Conservation (phyloP, 192 early-diverging fungal species). For the Phycomyces nitens region DNA sequence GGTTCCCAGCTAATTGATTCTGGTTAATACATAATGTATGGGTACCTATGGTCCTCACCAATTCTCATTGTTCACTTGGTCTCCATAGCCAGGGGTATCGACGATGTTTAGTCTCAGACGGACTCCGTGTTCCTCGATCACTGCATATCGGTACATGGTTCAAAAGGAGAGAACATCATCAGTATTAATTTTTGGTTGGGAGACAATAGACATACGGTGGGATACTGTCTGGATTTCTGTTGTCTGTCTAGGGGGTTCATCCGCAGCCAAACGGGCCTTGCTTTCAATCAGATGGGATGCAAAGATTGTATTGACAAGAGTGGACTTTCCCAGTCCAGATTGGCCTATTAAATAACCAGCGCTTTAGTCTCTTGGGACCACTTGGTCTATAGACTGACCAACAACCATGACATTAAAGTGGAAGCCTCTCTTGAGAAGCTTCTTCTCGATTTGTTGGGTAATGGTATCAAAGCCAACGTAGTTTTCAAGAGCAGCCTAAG, state of each 20-base stretch:
- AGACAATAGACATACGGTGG: constrained; percentile 59
- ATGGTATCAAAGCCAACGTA: constrained; percentile 98
- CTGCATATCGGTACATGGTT: constrained; percentile 37
- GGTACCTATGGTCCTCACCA: constrained; percentile 54
- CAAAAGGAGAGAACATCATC: constrained; percentile 1
- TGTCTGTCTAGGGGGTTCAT: constrained; percentile 86
- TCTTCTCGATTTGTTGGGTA: constrained; percentile 94
- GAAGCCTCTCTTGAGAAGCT: constrained; percentile 94
- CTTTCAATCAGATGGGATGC: constrained; percentile 91
- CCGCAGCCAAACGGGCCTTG: constrained; percentile 77
- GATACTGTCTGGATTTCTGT: constrained; percentile 91
- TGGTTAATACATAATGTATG: neutral
- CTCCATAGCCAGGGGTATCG: constrained; percentile 96
- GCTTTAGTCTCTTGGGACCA: no score
- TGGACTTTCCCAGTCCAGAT: constrained; percentile 95
- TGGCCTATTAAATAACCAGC: constrained; percentile 63
- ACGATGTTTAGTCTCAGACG: constrained; percentile 90
- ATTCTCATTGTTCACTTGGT: constrained; percentile 98
- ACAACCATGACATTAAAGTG: constrained; percentile 97
- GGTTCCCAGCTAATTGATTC: constrained; percentile 78
- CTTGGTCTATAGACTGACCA: constrained; percentile 66
- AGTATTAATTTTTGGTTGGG: neutral
- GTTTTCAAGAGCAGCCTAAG: constrained; percentile 64
- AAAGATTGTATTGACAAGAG: constrained; percentile 96
- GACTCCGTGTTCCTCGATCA: constrained; percentile 94